Evolutionary conservation across 1,139 yeast genomes (phyloP).

Genomic region (Zygosaccharomyces sapae): DNA sequence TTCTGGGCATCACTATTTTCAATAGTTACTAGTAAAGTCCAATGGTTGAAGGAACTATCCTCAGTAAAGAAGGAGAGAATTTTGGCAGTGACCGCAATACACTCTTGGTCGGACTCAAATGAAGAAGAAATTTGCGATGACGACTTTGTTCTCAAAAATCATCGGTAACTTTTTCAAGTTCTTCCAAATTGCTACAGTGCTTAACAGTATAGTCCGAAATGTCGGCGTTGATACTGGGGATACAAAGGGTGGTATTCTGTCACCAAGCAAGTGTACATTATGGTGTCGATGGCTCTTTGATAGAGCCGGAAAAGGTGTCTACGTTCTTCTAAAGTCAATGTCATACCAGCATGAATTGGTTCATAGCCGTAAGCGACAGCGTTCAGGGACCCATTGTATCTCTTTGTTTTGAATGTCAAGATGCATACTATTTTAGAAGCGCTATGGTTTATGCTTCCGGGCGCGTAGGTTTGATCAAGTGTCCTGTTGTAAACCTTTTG

Average conservation of each 20-base stretch:
- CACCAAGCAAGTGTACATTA: background rate
- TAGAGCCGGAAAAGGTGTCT: slow-evolving; percentile 3
- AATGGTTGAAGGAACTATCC: background rate
- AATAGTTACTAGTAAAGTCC: slow-evolving; percentile 15
- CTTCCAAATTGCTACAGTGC: slow-evolving; percentile 2
- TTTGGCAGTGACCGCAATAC: slow-evolving; percentile 14
- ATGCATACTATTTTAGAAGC: slow-evolving; percentile 24
- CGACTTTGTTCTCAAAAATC: background rate
- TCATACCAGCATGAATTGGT: slow-evolving; percentile 20
- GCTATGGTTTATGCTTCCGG: background rate
- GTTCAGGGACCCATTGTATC: slow-evolving; percentile 24
- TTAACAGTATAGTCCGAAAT: background rate
- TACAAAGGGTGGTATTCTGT: background rate
- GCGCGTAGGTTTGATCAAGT: slow-evolving; percentile 6
- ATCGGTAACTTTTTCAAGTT: background rate
- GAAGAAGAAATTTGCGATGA: background rate
- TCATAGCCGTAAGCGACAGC: slow-evolving; percentile 18
- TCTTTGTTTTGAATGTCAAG: slow-evolving; percentile 22
- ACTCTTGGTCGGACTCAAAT: background rate
- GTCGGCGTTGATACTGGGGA: slow-evolving; percentile 2
- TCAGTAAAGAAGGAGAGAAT: slow-evolving; percentile 9
- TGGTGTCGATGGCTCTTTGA: slow-evolving; percentile 2
- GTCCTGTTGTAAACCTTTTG: background rate
- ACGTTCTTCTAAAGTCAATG: slow-evolving; percentile 4
- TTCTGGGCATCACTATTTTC: slow-evolving; percentile 13